Conservation (phyloP, 345 rosid species). For the Zanthoxylum bungeanum region DNA sequence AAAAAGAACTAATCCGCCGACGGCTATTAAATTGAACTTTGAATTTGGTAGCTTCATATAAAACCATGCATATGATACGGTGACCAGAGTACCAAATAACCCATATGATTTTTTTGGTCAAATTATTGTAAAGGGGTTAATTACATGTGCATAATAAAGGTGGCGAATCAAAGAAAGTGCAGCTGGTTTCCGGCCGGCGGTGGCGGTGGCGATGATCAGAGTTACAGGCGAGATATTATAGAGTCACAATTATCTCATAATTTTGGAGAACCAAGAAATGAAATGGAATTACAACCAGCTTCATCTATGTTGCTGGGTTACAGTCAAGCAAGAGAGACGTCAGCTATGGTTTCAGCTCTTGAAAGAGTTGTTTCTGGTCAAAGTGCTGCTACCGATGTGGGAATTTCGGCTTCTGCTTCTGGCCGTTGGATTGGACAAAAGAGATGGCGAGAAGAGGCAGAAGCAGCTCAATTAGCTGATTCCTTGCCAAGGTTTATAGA, state of each 20-base stretch:
- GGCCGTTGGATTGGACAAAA: slow-evolving; percentile 34
- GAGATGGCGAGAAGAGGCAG: slow-evolving; percentile 35
- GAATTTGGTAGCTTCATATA: slow-evolving; percentile 3
- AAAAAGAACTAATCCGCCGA: background rate
- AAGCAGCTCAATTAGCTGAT: slow-evolving; percentile 20
- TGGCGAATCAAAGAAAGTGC: slow-evolving; percentile 36
- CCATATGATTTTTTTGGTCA: background rate
- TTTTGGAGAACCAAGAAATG: too few species aligned
- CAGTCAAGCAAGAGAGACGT: slow-evolving; percentile 48
- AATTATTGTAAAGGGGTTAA: background rate
- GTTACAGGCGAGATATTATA: too few species aligned
- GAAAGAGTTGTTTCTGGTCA: slow-evolving; percentile 59
- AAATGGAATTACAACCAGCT: too few species aligned
- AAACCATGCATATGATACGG: background rate
- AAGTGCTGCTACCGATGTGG: slow-evolving; percentile 1
- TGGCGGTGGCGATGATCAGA: slow-evolving; percentile 12
- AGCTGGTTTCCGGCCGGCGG: slow-evolving; percentile 12
- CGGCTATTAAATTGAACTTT: slow-evolving; percentile 6
- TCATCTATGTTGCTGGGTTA: slow-evolving; percentile 19
- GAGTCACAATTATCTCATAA: too few species aligned
- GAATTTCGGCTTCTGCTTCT: slow-evolving; percentile 25
- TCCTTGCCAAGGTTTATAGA: slow-evolving; percentile 30
- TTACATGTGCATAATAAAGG: slow-evolving; percentile 30
- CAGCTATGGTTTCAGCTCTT: slow-evolving; percentile 71
- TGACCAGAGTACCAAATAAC: too few species aligned